phyloP scores from a whole-genome alignment of 2,329 filamentous ascomycete species.

The Fusarium subtropicale region DNA sequence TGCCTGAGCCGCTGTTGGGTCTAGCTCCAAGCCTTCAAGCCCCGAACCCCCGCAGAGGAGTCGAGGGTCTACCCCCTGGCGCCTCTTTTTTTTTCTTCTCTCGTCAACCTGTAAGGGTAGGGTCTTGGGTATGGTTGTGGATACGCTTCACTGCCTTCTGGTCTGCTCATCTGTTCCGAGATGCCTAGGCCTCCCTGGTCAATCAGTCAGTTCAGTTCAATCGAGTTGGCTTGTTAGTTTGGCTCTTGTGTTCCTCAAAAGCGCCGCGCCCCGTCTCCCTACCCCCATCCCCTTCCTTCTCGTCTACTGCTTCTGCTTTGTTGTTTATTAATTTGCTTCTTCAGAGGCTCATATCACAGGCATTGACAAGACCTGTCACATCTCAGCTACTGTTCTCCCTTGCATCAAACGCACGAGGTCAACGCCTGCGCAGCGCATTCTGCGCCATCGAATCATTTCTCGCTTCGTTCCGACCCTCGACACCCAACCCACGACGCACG shows the following conservation, averaged over 20 bases:
- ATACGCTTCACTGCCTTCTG: conserved; percentile 25
- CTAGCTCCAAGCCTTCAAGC: conserved; percentile 45
- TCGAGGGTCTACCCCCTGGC: conserved; percentile 46
- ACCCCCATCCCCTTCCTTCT: conserved; percentile 42
- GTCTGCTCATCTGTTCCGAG: conserved; percentile 41
- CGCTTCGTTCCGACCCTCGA: conserved; percentile 42
- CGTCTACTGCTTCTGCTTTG: conserved; percentile 28
- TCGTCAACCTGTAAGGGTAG: conserved; percentile 29
- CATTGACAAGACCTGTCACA: conserved; percentile 24
- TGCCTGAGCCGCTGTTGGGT: conserved; percentile 45
- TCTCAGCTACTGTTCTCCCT: conserved; percentile 35
- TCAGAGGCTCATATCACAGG: conserved; percentile 15
- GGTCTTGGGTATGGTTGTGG: conserved; percentile 31
- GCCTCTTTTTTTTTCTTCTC: conserved; percentile 42
- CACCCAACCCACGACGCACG: conserved; percentile 34
- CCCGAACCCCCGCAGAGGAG: conserved; percentile 45
- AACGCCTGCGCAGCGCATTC: conserved; percentile 35
- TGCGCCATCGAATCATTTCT: conserved; percentile 37
- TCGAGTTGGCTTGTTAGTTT: conserved; percentile 32
- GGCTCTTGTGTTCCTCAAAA: conserved; percentile 42
- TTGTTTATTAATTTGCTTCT: conserved; percentile 30
- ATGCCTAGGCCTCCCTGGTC: conserved; percentile 33
- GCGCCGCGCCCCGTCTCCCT: conserved; percentile 40
- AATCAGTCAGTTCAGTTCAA: conserved; percentile 40
- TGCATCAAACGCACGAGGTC: conserved; percentile 36